phyloP scores from a whole-genome alignment of 176 grass and related monocot species.

The Thalia dealbata region DNA sequence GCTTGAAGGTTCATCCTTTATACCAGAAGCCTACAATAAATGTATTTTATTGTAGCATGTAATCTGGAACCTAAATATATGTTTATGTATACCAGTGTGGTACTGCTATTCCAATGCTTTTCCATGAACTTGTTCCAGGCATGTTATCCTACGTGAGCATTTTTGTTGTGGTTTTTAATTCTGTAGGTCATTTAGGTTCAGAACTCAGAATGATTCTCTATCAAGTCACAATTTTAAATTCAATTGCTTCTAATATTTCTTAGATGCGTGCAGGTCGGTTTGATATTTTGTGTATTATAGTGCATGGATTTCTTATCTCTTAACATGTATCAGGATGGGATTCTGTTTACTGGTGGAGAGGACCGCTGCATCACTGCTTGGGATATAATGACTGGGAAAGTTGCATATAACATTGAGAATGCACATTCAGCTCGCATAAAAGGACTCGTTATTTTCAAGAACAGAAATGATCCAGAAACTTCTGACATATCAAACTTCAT shows the following conservation, averaged over 20 bases:
- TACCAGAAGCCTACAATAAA: not conserved
- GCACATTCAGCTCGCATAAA: constrained; percentile 78
- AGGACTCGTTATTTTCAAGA: constrained; percentile 53
- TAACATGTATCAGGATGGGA: constrained; percentile 41
- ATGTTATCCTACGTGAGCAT: not conserved
- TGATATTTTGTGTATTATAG: constrained; percentile 3
- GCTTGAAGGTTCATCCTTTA: too few species aligned
- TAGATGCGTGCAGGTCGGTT: not conserved
- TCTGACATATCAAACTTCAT: constrained; percentile 48
- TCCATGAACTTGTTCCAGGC: not conserved
- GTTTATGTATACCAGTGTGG: not conserved
- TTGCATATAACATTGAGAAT: constrained; percentile 47
- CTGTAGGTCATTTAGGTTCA: not conserved
- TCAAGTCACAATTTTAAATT: not conserved
- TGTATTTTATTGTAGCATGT: not conserved
- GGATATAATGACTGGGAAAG: constrained; percentile 71
- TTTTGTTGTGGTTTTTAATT: not conserved
- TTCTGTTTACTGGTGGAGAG: constrained; percentile 75
- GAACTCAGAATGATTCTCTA: not conserved
- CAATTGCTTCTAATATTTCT: not conserved
- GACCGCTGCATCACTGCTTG: constrained; percentile 62
- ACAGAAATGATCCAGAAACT: constrained; percentile 9
- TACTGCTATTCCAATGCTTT: not conserved
- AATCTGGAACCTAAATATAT: too few species aligned
- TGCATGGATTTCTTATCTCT: not conserved